Conservation (phyloP, 768 basidiomycete species). For the Suillus fuscotomentosus region DNA sequence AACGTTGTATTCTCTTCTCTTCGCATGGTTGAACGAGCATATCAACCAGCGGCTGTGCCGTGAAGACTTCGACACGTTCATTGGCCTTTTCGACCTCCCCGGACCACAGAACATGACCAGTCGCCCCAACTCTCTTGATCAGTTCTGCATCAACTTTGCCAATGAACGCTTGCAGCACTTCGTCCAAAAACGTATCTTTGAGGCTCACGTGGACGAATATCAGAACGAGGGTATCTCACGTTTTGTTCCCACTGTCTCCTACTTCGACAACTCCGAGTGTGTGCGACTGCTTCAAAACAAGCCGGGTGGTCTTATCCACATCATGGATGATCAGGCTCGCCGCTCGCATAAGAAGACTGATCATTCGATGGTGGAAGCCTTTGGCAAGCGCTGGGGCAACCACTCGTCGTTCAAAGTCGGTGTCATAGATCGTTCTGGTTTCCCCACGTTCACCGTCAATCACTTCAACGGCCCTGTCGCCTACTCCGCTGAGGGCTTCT, state of each 20-base stretch:
- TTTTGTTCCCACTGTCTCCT: slow-evolving; percentile 67
- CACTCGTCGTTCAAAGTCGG: slow-evolving; percentile 91
- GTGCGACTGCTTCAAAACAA: slow-evolving; percentile 80
- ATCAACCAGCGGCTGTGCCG: slow-evolving; percentile 94
- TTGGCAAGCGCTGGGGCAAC: slow-evolving; percentile 91
- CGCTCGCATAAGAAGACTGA: slow-evolving; percentile 88
- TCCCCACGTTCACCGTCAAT: slow-evolving; percentile 84
- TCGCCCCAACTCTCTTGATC: slow-evolving; percentile 89
- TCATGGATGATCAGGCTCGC: slow-evolving; percentile 96
- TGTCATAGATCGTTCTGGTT: slow-evolving; percentile 70
- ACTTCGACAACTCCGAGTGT: slow-evolving; percentile 91
- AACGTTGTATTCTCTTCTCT: slow-evolving; percentile 89
- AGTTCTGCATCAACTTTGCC: slow-evolving; percentile 95
- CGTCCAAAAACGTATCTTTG: slow-evolving; percentile 77
- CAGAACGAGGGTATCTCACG: slow-evolving; percentile 74
- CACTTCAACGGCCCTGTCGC: slow-evolving; percentile 92
- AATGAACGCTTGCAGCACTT: slow-evolving; percentile 90
- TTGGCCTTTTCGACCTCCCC: slow-evolving; percentile 92
- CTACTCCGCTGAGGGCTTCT: slow-evolving; percentile 88
- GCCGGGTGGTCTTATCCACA: slow-evolving; percentile 91
- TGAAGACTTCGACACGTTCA: slow-evolving; percentile 89
- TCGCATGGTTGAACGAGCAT: slow-evolving; percentile 95
- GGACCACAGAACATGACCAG: slow-evolving; percentile 89
- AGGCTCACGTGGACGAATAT: slow-evolving; percentile 81
- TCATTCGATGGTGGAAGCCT: slow-evolving; percentile 91